A percentile compares a stretch with the other conserved stretches of the same genome.
phyloP scores from a whole-genome alignment of 495 filamentous ascomycete species.

The Rostrohypoxylon terebratum region DNA sequence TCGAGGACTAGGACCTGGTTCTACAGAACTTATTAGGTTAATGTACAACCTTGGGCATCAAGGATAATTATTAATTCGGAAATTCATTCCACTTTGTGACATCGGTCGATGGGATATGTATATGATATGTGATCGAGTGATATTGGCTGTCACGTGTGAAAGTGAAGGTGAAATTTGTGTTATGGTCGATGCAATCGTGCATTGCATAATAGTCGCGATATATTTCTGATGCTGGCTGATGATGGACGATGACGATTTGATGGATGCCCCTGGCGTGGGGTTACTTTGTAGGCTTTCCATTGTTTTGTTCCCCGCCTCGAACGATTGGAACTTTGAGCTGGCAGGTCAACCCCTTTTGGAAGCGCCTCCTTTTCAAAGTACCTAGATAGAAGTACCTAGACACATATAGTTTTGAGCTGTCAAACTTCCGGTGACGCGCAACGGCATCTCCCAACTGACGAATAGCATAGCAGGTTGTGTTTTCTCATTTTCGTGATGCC shows the following conservation, averaged over 20 bases:
- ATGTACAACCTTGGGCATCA: constrained; percentile 31
- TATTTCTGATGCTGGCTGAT: constrained; percentile 3
- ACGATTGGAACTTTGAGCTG: constrained; percentile 12
- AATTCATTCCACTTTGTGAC: background rate
- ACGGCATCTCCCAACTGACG: constrained; percentile 13
- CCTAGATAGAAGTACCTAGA: background rate
- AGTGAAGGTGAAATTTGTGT: constrained; percentile 2
- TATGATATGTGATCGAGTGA: constrained; percentile 13
- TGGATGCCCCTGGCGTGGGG: constrained; percentile 18
- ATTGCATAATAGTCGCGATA: constrained; percentile 33
- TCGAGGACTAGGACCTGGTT: constrained; percentile 3
- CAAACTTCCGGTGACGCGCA: constrained; percentile 30
- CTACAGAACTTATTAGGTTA: constrained; percentile 25
- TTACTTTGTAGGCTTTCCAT: constrained; percentile 8
- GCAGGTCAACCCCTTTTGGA: constrained; percentile 31
- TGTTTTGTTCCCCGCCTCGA: constrained; percentile 31
- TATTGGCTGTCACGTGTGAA: constrained; percentile 15
- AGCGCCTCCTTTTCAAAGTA: background rate
- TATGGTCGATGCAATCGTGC: constrained; percentile 17
- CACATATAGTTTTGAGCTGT: constrained; percentile 7
- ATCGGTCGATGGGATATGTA: constrained; percentile 1
- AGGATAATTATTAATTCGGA: constrained; percentile 16
- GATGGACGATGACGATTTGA: constrained; percentile 22
- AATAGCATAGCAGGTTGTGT: constrained; percentile 4
- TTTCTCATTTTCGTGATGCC: constrained; percentile 42